Conservation (phyloP, 148 eudicot genomes). For the Vaccinium macrocarpon region DNA sequence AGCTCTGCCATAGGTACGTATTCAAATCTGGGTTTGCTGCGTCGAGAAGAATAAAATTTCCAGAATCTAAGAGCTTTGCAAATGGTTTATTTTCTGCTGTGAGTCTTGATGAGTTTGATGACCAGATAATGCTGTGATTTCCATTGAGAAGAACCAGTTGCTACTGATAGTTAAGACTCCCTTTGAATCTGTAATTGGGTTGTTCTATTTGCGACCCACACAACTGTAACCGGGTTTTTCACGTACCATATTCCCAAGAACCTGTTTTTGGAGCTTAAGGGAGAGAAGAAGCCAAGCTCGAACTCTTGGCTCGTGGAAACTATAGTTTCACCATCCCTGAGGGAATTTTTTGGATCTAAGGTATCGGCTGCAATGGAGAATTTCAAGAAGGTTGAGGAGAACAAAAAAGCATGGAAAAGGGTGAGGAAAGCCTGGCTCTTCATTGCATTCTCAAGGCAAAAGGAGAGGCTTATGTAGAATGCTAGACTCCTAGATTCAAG, state of each 20-base stretch:
- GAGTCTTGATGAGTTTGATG: neutral
- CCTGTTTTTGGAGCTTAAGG: neutral
- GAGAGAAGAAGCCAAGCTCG: neutral
- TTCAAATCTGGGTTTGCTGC: no score
- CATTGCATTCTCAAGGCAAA: no score
- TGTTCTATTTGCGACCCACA: constrained; percentile 10
- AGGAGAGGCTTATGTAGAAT: no score
- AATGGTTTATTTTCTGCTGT: neutral
- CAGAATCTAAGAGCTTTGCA: constrained; percentile 18
- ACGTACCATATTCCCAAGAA: constrained; percentile 14
- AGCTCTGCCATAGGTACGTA: neutral
- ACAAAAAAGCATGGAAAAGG: no score
- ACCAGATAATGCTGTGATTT: neutral
- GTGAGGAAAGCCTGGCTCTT: no score
- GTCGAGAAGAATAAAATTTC: constrained; percentile 11
- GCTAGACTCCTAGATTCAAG: no score
- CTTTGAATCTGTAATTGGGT: neutral
- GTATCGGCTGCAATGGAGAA: neutral
- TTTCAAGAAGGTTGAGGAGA: neutral
- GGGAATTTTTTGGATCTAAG: neutral
- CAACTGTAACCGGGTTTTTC: neutral
- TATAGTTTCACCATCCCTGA: neutral
- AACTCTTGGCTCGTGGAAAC: neutral
- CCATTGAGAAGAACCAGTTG: neutral
- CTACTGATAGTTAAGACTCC: neutral